These are phyloP conservation scores for Capsicum baccatum DNA, from an alignment of 257 asterid genomes.

Conservation along the genomic window DNA sequence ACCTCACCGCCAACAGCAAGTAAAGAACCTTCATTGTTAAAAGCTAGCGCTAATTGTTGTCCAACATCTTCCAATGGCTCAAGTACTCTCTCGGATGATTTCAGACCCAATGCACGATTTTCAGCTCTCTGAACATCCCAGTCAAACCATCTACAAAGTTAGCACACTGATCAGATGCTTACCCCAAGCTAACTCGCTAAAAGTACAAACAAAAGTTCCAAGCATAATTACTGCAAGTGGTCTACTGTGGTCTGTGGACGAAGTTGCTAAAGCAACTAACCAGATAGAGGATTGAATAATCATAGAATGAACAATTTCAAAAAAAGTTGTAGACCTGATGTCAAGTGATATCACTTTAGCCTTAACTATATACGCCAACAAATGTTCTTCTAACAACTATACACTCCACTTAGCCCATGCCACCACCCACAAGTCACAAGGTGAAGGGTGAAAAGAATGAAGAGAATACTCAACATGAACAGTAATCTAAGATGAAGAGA, in stretches of 20 bases:
- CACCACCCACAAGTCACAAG: constrained; percentile 24
- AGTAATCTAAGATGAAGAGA: neutral
- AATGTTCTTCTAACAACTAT: neutral
- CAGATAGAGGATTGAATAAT: neutral
- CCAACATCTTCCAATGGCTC: constrained; percentile 78
- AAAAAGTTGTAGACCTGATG: neutral
- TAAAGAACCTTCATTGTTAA: constrained; percentile 71
- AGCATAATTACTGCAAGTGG: constrained; percentile 2
- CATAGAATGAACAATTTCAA: neutral
- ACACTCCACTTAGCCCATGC: neutral
- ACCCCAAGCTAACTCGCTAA: too few relatives aligned
- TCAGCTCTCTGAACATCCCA: constrained; percentile 54
- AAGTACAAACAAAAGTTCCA: neutral
- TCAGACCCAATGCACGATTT: constrained; percentile 54
- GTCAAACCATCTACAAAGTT: constrained; percentile 70
- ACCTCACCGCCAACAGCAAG: constrained; percentile 98
- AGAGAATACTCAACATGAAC: constrained; percentile 13
- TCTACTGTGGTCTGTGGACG: neutral
- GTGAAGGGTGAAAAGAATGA: neutral
- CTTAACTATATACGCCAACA: neutral
- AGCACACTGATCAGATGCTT: constrained; percentile 9
- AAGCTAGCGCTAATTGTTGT: constrained; percentile 81
- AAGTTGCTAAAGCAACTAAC: neutral
- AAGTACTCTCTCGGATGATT: constrained; percentile 66
- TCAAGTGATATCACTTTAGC: neutral